Evolutionary conservation across 1,284 basidiomycete genomes (phyloP).

Genomic region (Lentinula novae-zelandiae): DNA sequence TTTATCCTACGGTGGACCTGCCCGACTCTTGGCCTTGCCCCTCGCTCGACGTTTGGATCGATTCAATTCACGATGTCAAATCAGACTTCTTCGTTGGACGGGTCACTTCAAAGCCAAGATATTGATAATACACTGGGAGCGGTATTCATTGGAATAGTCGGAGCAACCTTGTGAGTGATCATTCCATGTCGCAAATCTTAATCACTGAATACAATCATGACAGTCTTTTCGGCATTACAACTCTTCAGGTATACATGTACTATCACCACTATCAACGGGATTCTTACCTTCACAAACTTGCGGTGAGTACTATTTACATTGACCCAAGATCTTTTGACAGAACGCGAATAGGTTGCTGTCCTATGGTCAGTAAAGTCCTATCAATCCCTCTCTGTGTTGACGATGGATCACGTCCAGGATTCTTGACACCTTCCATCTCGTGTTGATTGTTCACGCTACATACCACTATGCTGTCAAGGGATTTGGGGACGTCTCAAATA

Average conservation of each 20-base stretch:
- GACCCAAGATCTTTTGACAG: background rate
- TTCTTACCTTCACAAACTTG: constrained; percentile 30
- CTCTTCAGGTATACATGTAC: constrained; percentile 36
- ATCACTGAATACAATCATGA: background rate
- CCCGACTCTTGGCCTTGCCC: background rate
- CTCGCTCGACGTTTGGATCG: background rate
- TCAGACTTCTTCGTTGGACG: background rate
- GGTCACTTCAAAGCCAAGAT: constrained; percentile 11
- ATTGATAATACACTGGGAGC: constrained; percentile 29
- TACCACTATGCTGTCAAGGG: constrained; percentile 34
- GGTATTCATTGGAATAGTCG: constrained; percentile 24
- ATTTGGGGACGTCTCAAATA: constrained; percentile 24
- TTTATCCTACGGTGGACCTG: background rate
- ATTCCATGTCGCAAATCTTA: background rate
- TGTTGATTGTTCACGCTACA: constrained; percentile 33
- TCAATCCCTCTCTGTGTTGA: background rate
- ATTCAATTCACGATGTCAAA: background rate
- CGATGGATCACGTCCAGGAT: constrained; percentile 22
- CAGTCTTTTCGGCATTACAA: constrained; percentile 38
- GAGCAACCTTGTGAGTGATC: constrained; percentile 22
- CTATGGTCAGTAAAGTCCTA: constrained; percentile 27
- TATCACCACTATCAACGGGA: constrained; percentile 37
- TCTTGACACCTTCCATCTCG: constrained; percentile 36
- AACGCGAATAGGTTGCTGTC: constrained; percentile 26
- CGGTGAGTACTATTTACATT: constrained; percentile 23